Evolutionary conservation across 2,329 filamentous ascomycete genomes (phyloP), one percentile per base, ranked within the genome.

Genomic region (Xylaria sp.): DNA sequence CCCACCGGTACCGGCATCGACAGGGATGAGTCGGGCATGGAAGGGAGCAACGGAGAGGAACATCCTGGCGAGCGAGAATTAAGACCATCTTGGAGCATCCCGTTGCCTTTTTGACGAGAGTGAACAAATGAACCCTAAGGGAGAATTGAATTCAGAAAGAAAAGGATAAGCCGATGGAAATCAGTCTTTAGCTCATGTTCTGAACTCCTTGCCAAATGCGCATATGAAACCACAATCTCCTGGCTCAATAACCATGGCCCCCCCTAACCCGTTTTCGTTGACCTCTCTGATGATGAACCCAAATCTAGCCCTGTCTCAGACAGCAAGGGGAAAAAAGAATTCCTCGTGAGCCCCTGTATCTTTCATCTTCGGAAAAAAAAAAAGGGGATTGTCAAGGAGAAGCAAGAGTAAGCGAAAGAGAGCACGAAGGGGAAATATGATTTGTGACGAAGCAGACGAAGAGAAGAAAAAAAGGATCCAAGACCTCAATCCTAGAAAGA

Each of bases 151-250:
- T 51, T 13, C 16, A 30, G 52, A 44, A 44, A 46, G 23, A 35
- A 51, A 51, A 51, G 11, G 35, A 4, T 30, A 30, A 51, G 2
- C 23, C 23, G 5, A 48, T 23, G 46, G 42, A 57, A 49, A 48
- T 19, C 47, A 61, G 52, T 52, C 42, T 52, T 30, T 34, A 58
- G 52, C 59, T 62, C 54, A 37, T 59, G 52, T 62, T 30, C 52
- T 52, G 49, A 59, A 63, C 62, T 62, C 62, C 62, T 59, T 57
- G 39, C 59, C 59, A 37, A 48, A 62, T 62, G 54, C 54, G 52
- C 52, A 49, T 51, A 16, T 54, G 54, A 58, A 56, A 55, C 44
- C 49, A 53, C 23, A 52, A 35, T 30, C 52, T 57, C 37, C 53
- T 50, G 39, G 50, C 48, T 56, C 44, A 23, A 60, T 10, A 37